Evolutionary conservation across 495 filamentous ascomycete genomes (phyloP).

Genomic region (Durotheca rogersii): DNA sequence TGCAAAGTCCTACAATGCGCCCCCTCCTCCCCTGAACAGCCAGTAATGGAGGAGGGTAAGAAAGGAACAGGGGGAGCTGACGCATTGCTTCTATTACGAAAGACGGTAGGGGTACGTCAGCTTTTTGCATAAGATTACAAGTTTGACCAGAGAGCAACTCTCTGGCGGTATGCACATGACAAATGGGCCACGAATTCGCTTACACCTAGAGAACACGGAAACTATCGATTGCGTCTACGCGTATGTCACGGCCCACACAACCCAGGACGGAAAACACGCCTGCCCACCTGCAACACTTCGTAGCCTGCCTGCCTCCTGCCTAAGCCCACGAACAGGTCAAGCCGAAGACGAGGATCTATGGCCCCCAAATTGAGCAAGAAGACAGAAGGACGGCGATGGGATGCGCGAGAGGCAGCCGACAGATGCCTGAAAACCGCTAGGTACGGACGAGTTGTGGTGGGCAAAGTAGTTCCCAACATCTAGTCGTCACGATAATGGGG

Average conservation of each 20-base stretch:
- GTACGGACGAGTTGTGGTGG: not conserved
- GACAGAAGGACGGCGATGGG: not conserved
- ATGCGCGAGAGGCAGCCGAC: constrained; percentile 18
- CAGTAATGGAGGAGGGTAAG: not conserved
- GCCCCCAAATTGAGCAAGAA: constrained; percentile 4
- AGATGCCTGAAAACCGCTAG: constrained; percentile 1
- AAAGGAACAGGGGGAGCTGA: too few species aligned
- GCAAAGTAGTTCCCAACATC: too few species aligned
- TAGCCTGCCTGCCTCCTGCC: not conserved
- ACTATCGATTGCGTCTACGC: constrained; percentile 20
- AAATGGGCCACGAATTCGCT: constrained; percentile 2
- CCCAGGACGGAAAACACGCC: constrained; percentile 3
- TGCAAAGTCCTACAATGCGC: not conserved
- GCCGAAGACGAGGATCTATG: constrained; percentile 15
- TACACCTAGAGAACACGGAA: constrained; percentile 1
- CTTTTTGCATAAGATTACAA: too few species aligned
- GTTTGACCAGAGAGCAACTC: too few species aligned
- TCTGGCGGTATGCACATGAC: too few species aligned
- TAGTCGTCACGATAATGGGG: too few species aligned
- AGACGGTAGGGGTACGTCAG: too few species aligned
- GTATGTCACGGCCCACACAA: constrained; percentile 13
- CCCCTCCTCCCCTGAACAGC: constrained; percentile 1
- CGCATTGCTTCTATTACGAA: not conserved
- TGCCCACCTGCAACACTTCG: constrained; percentile 18
- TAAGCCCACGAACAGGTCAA: constrained; percentile 1